Conservation (phyloP, 1,284 basidiomycete genomes). For the Heliocybe sulcata region DNA sequence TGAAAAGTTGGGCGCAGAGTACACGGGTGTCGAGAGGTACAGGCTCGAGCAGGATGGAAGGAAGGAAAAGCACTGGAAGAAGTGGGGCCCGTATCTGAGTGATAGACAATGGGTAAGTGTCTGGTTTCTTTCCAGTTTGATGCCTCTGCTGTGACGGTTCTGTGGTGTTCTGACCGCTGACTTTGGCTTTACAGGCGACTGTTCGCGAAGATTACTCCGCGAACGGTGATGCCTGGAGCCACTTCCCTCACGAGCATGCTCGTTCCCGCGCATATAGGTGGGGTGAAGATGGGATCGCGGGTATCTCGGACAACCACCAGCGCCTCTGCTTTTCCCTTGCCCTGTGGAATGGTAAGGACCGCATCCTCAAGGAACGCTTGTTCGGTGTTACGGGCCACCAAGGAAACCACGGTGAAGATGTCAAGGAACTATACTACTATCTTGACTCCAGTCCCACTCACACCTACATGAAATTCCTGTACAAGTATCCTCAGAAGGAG, state of each 20-base stretch:
- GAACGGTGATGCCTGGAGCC: constrained; percentile 96
- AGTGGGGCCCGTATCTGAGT: constrained; percentile 96
- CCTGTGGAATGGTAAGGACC: constrained; percentile 93
- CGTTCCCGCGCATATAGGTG: constrained; percentile 94
- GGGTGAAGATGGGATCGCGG: constrained; percentile 97
- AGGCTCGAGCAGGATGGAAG: constrained; percentile 66
- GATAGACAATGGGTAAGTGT: constrained; percentile 92
- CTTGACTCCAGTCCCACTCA: constrained; percentile 97
- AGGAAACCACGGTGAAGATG: constrained; percentile 98
- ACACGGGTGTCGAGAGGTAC: constrained; percentile 61
- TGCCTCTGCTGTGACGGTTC: not conserved
- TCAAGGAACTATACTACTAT: constrained; percentile 98
- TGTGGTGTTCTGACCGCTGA: too few species aligned
- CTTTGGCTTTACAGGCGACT: constrained; percentile 63
- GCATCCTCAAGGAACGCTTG: constrained; percentile 93
- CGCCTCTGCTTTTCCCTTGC: constrained; percentile 87
- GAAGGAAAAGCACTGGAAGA: constrained; percentile 86
- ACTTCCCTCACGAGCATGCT: constrained; percentile 95
- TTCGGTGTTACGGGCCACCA: constrained; percentile 95
- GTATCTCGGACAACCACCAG: constrained; percentile 95
- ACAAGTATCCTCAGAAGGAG: constrained; percentile 92
- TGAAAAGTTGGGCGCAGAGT: constrained; percentile 49
- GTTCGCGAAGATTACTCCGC: constrained; percentile 97
- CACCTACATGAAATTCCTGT: constrained; percentile 98
- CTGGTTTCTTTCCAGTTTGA: not conserved